A percentile compares a stretch with the other conserved stretches of the same genome.
These are phyloP conservation scores for Lactarius trivialis DNA, from an alignment of 768 basidiomycete species.

Conservation along the genomic window DNA sequence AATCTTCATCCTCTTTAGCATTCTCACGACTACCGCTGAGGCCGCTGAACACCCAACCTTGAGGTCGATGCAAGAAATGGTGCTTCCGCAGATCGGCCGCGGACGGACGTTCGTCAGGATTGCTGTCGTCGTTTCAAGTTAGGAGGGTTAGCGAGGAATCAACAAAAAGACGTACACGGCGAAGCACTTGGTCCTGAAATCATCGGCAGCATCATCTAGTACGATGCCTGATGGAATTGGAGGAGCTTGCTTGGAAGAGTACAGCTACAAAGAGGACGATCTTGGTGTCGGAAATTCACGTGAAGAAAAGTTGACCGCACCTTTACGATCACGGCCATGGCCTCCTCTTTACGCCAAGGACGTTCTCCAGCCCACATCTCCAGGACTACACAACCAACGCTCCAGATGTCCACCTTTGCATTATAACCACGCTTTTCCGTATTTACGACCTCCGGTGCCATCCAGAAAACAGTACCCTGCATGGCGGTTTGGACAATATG, in stretches of 20 bases:
- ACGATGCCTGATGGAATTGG: conserved; percentile 82
- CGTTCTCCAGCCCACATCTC: conserved; percentile 99
- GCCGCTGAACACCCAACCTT: conserved; percentile 69
- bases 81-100: conserved; percentile 76
- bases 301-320: conserved; percentile 36
- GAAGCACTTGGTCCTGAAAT: conserved; percentile 87
- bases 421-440: conserved; percentile 88
- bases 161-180: conserved; percentile 54
- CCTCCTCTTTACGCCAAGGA: conserved; percentile 90
- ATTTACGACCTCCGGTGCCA: conserved; percentile 94
- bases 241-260: conserved; percentile 76
- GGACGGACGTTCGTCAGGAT: conserved; percentile 77
- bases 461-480: conserved; percentile 99
- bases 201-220: conserved; percentile 67
- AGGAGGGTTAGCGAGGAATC: background rate
- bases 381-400: conserved; percentile 94
- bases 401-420: conserved; percentile 98
- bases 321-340: conserved; percentile 91
- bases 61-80: conserved; percentile 65
- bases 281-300: background rate
- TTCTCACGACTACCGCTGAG: conserved; percentile 34
- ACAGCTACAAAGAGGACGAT: conserved; percentile 47
- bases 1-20: conserved; percentile 10
- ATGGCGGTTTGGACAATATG: conserved; percentile 86
- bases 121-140: conserved; percentile 35